Evolutionary conservation across 1,284 basidiomycete species (phyloP).

Genomic region (Tilletiaria anomala): DNA sequence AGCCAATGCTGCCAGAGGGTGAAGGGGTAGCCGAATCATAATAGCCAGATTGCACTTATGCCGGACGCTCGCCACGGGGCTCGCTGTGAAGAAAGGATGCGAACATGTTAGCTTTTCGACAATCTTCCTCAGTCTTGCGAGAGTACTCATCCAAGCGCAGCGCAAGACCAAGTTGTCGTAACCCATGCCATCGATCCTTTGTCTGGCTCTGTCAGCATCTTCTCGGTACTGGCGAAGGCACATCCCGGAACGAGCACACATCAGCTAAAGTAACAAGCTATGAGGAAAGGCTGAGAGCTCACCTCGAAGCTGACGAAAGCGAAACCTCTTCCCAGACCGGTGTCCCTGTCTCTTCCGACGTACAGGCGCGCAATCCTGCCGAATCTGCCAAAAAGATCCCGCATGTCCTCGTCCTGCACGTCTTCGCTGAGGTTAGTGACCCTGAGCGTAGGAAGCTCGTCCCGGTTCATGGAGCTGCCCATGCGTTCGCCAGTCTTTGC

Average conservation of each 20-base stretch:
- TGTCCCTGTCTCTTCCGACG: constrained; percentile 88
- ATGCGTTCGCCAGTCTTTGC: constrained; percentile 64
- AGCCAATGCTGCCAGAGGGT: too few relatives aligned
- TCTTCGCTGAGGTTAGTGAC: constrained; percentile 96
- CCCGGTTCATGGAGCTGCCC: constrained; percentile 49
- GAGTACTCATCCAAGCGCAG: too few relatives aligned
- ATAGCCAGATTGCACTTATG: too few relatives aligned
- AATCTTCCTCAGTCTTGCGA: too few relatives aligned
- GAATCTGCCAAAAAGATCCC: constrained; percentile 61
- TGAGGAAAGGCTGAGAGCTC: too few relatives aligned
- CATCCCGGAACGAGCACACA: too few relatives aligned
- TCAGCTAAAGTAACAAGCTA: too few relatives aligned
- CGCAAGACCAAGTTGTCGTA: constrained; percentile 73
- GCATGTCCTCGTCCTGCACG: constrained; percentile 82
- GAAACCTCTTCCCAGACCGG: constrained; percentile 86
- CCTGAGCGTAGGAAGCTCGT: constrained; percentile 88
- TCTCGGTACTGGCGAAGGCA: too few relatives aligned
- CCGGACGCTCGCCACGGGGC: background rate
- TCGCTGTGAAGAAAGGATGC: too few relatives aligned
- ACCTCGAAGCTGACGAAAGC: constrained; percentile 91
- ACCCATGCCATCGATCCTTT: constrained; percentile 81
- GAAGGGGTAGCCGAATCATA: too few relatives aligned
- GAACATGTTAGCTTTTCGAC: too few relatives aligned
- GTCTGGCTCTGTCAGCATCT: constrained; percentile 74
- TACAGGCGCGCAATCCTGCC: constrained; percentile 69